Percentiles rank a stretch among this genome's conserved stretches.
phyloP scores from a whole-genome alignment of 1,139 yeast species.

The Protomyces pachydermus region DNA sequence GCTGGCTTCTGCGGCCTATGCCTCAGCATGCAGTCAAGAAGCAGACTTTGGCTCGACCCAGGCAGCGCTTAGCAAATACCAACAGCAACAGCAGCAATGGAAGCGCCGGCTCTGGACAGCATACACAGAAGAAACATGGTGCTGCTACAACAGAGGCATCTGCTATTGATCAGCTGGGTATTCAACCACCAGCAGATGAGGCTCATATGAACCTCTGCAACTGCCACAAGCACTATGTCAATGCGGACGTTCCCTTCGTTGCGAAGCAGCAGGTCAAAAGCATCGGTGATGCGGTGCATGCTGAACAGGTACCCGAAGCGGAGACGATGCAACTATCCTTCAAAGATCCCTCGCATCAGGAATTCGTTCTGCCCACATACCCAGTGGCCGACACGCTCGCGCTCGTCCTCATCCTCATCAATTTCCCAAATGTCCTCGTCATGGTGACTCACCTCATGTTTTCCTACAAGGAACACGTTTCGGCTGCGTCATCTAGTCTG shows the following conservation, averaged over 20 bases:
- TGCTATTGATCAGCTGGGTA: background rate
- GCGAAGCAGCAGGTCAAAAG: background rate
- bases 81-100: background rate
- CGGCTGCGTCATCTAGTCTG: background rate
- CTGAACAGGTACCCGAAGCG: background rate
- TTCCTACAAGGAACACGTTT: slow-evolving; percentile 10
- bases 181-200: too few relatives aligned
- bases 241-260: background rate
- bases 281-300: background rate
- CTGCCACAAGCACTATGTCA: background rate
- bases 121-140: background rate
- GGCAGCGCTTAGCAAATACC: background rate
- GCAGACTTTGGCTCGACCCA: background rate
- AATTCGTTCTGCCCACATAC: slow-evolving; percentile 1
- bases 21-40: background rate
- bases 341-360: slow-evolving; percentile 4
- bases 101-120: background rate
- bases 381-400: slow-evolving; percentile 24
- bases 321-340: background rate
- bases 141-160: background rate
- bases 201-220: background rate
- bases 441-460: slow-evolving; percentile 14
- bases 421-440: slow-evolving; percentile 11
- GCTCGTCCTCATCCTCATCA: slow-evolving; percentile 9
- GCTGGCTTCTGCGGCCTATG: background rate